Conservation (phyloP, 2,329 filamentous ascomycete genomes). For the Alternaria sp. region DNA sequence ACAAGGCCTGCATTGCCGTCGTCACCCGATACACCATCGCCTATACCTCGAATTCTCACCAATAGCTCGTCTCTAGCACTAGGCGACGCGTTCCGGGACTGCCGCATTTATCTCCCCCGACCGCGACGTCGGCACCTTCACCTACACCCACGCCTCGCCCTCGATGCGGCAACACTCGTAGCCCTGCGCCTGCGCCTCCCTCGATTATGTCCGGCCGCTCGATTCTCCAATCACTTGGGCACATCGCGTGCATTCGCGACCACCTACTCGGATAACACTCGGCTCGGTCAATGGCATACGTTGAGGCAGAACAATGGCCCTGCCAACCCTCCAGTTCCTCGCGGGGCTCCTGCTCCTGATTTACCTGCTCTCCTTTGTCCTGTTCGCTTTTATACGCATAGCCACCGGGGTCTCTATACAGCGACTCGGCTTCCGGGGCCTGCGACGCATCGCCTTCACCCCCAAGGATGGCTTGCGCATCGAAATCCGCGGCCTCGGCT, state of each 20-base stretch:
- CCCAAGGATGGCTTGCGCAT: conserved; percentile 88
- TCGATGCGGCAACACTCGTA: conserved; percentile 31
- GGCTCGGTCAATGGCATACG: conserved; percentile 34
- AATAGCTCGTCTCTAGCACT: conserved; percentile 5
- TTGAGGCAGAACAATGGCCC: conserved; percentile 52
- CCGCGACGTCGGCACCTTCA: conserved; percentile 20
- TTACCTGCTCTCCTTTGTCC: conserved; percentile 89
- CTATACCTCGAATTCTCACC: not conserved
- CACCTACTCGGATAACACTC: conserved; percentile 27
- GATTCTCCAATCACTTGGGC: conserved; percentile 28
- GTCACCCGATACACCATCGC: not conserved
- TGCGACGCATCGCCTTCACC: conserved; percentile 89
- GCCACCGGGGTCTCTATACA: conserved; percentile 95
- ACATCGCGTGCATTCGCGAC: conserved; percentile 42
- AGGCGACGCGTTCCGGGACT: conserved; percentile 21
- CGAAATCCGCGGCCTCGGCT: conserved; percentile 85
- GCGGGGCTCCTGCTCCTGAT: conserved; percentile 84
- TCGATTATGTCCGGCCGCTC: conserved; percentile 45
- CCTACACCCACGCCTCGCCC: conserved; percentile 16
- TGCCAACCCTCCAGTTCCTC: conserved; percentile 71
- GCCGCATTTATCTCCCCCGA: conserved; percentile 24
- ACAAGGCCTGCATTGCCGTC: conserved; percentile 5
- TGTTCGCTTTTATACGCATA: conserved; percentile 92
- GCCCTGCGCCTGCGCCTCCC: conserved; percentile 24
- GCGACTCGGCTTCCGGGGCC: conserved; percentile 88